Base-by-base conservation (phyloP, 2,329 filamentous ascomycete genomes). In the Aspergillus cejpii region DNA sequence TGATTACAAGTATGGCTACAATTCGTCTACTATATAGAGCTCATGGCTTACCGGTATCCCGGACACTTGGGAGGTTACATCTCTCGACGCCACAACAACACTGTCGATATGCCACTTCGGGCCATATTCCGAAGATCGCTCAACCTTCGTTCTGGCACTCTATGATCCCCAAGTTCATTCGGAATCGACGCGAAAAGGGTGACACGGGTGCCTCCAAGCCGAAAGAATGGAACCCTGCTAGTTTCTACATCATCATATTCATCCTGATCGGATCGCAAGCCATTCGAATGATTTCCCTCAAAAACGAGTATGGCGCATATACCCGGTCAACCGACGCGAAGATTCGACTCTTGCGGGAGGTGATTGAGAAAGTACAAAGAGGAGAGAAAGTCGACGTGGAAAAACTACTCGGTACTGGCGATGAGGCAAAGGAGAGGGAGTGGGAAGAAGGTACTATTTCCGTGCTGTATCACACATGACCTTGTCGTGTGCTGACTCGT, bases 221-320 rank as follows among this genome's bases (percentile, higher is more conserved):
- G 12, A 83, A 79, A 60, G 78, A 81, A 55, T 87, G 84, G 82
- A 91, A 91, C 56, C 85, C 87, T 2, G 85, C 85, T 15, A 89
- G 83, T 0, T 91, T 88, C 60, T 92, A 83, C 65, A 87, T 91
- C 55, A 73, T 83, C 57, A 87, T 91, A 51, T 89, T 89, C 59
- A 73, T 89, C 31, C 76, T 97, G 51, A 91, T 97, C 52, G 94
- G 94, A 3, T 95, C 88, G 50, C 94, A 96, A 75, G 87, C 91
- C 11, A 96, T 98, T 57, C 87, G 96, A 59, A 86, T 92, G 76
- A 84, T 98, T 60, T 76, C 82, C 27, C 65, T 97, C 57, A 84
- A 83, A 57, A 86, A 85, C 56, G 83, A 90, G 40, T 85, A 83
- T 60, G 74, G 77, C 24, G 80, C 82, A 7, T 90, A 85, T 57